Percentiles rank a stretch among this genome's conserved stretches.
Conservation (phyloP, 768 basidiomycete genomes). For the Austroboletus festivus region DNA sequence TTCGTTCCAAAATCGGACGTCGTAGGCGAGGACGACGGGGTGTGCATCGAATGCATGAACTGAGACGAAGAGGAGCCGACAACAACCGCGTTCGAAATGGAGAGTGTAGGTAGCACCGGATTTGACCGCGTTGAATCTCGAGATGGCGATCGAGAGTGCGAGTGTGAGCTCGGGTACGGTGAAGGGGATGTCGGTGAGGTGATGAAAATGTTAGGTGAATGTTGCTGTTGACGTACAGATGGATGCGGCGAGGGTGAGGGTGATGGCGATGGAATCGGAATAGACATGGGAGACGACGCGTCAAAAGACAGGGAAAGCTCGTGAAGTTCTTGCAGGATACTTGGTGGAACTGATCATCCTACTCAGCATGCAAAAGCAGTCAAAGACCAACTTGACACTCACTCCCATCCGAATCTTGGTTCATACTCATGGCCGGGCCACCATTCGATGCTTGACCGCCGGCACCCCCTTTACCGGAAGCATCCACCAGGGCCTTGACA, state of each 20-base stretch:
- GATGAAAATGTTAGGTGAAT: constrained; percentile 68
- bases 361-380: constrained; percentile 1
- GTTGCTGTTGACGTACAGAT: constrained; percentile 10
- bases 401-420: constrained; percentile 17
- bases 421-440: background rate
- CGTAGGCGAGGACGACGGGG: constrained; percentile 30
- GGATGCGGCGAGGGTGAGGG: constrained; percentile 27
- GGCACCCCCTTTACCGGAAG: constrained; percentile 42
- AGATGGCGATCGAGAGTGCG: constrained; percentile 21
- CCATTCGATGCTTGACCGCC: background rate
- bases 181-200: constrained; percentile 57
- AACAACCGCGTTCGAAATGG: constrained; percentile 6
- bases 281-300: constrained; percentile 11
- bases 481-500: constrained; percentile 62
- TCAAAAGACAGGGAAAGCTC: constrained; percentile 29
- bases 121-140: constrained; percentile 17
- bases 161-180: constrained; percentile 18
- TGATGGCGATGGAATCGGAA: constrained; percentile 22
- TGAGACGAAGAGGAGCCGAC: constrained; percentile 10
- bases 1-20: constrained; percentile 16
- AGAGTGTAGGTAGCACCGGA: constrained; percentile 10
- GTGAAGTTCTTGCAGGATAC: constrained; percentile 26
- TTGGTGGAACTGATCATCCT: constrained; percentile 14
- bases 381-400: background rate
- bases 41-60: constrained; percentile 17